Evolutionary conservation across 495 filamentous ascomycete genomes (phyloP).

Genomic region (Pseudoneurospora amorphoporcata): DNA sequence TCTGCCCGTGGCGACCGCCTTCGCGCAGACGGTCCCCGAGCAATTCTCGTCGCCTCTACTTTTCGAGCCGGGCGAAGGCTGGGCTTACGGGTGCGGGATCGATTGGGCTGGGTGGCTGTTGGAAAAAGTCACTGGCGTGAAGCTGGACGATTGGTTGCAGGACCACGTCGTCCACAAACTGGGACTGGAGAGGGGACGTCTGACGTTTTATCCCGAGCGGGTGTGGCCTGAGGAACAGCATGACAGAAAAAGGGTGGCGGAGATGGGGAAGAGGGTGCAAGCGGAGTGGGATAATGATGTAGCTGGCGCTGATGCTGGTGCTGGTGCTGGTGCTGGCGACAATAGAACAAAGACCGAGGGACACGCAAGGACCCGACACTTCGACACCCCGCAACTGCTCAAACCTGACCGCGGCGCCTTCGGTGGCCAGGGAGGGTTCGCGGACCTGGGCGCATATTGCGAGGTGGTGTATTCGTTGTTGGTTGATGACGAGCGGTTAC

Average conservation of each 20-base stretch:
- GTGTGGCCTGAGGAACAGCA: neutral
- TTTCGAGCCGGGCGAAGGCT: slow-evolving; percentile 28
- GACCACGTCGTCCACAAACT: slow-evolving; percentile 18
- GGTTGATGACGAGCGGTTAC: slow-evolving; percentile 21
- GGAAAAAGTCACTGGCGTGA: slow-evolving; percentile 13
- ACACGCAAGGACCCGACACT: neutral
- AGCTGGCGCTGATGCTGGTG: too few relatives aligned
- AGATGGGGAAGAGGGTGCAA: slow-evolving; percentile 17
- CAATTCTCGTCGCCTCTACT: slow-evolving; percentile 21
- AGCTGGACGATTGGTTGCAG: slow-evolving; percentile 20
- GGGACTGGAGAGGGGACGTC: neutral
- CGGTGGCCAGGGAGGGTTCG: slow-evolving; percentile 25
- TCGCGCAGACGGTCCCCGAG: slow-evolving; percentile 10
- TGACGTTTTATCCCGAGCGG: slow-evolving; percentile 22
- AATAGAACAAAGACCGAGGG: too few relatives aligned
- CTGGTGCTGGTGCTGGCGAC: too few relatives aligned
- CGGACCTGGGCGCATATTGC: slow-evolving; percentile 17
- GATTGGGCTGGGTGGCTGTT: slow-evolving; percentile 28
- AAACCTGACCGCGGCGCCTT: slow-evolving; percentile 1
- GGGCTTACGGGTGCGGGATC: slow-evolving; percentile 23
- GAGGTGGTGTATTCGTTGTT: slow-evolving; percentile 20
- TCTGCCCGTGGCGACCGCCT: neutral
- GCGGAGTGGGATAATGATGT: neutral
- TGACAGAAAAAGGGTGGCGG: slow-evolving; percentile 1
- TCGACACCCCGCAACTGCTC: neutral